phyloP scores from a whole-genome alignment of 31 red algal genomes.

The Asparagopsis taxiformis region DNA sequence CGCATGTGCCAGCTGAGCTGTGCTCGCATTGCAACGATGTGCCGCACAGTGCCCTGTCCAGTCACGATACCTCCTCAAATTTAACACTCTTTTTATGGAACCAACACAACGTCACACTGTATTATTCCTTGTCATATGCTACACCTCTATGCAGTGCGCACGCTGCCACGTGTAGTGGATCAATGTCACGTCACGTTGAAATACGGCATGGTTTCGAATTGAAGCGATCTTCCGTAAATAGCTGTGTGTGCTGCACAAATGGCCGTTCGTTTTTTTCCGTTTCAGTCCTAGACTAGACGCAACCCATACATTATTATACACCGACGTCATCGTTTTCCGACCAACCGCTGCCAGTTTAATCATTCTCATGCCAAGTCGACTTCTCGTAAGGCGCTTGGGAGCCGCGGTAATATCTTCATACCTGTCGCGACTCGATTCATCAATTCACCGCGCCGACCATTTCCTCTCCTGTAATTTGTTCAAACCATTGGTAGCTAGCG shows the following conservation, averaged over 20 bases:
- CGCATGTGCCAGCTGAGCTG: not conserved
- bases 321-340: conserved; percentile 1
- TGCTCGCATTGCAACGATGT: not conserved
- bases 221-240: too few species aligned
- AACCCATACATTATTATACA: not conserved
- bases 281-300: too few species aligned
- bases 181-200: not conserved
- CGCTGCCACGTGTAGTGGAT: not conserved
- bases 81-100: not conserved
- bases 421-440: too few species aligned
- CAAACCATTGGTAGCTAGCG: too few species aligned
- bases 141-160: not conserved
- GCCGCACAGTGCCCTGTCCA: not conserved
- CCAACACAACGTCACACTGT: not conserved
- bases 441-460: too few species aligned
- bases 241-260: too few species aligned
- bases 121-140: not conserved
- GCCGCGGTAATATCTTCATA: too few species aligned
- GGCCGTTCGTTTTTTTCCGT: too few species aligned
- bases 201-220: not conserved
- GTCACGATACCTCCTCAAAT: not conserved
- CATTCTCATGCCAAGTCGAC: too few species aligned
- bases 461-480: too few species aligned
- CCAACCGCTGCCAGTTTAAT: too few species aligned
- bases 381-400: too few species aligned